Percentiles rank a stretch among this genome's conserved stretches.
Conservation (phyloP, 352 stramenopile species). For the Chloridella minuta region DNA sequence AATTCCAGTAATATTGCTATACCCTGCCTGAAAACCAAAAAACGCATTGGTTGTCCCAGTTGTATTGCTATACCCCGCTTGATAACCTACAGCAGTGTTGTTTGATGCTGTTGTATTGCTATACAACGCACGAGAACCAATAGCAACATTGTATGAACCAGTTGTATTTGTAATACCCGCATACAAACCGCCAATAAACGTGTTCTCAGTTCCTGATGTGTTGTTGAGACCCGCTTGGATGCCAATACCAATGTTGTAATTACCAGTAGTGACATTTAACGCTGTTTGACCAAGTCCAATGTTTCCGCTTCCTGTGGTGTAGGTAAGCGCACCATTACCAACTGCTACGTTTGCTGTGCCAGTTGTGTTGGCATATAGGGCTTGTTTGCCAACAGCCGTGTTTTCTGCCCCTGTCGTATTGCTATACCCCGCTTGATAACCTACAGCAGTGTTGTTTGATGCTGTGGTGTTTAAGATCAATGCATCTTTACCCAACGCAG, state of each 20-base stretch:
- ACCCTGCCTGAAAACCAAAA: no score
- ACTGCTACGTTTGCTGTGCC: neutral
- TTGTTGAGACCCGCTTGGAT: no score
- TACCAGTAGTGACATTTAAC: no score
- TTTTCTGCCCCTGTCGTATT: neutral
- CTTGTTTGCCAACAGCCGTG: neutral
- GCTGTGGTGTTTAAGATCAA: neutral
- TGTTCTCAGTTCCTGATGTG: no score
- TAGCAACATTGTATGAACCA: neutral
- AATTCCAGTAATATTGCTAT: no score
- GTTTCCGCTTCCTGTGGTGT: no score
- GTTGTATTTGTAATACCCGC: neutral
- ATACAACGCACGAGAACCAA: neutral
- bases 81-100: conserved; percentile 1
- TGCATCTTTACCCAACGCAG: neutral
- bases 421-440: neutral
- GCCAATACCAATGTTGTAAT: no score
- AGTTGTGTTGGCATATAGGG: neutral
- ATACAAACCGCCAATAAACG: neutral
- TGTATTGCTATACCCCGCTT: neutral
- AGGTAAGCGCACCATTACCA: neutral
- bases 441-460: neutral
- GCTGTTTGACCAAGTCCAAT: no score
- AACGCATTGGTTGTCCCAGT: neutral
- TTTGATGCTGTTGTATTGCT: neutral